Evolutionary conservation across 441 rosid species (phyloP).

Genomic region (Aquilaria agallochum): DNA sequence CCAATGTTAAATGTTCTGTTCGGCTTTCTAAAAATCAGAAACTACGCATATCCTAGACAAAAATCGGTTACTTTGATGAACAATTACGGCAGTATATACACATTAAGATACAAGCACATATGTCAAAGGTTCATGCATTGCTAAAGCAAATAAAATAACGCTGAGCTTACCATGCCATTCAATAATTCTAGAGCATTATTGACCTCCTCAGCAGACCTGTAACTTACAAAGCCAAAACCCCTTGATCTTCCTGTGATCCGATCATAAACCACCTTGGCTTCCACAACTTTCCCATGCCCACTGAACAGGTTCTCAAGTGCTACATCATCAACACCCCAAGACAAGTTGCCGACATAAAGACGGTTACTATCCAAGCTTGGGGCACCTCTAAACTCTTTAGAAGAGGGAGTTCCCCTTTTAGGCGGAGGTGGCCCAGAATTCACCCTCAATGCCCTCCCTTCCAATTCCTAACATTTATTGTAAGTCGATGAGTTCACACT

Average conservation of each 20-base stretch:
- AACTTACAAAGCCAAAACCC: conserved; percentile 97
- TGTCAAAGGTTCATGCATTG: too few relatives aligned
- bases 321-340: conserved; percentile 89
- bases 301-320: conserved; percentile 76
- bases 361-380: conserved; percentile 42
- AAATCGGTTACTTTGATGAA: too few relatives aligned
- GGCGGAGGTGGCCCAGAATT: conserved; percentile 71
- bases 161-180: conserved; percentile 76
- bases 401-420: conserved; percentile 41
- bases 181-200: conserved; percentile 62
- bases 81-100: too few relatives aligned
- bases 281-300: conserved; percentile 80
- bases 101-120: too few relatives aligned
- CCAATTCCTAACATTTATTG: conserved; percentile 46
- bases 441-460: conserved; percentile 73
- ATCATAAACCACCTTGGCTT: conserved; percentile 88
- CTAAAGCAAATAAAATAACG: neutral
- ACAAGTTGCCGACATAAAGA: conserved; percentile 82
- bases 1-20: too few relatives aligned
- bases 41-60: too few relatives aligned
- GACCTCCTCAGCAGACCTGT: conserved; percentile 76
- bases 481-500: too few relatives aligned
- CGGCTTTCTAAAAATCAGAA: too few relatives aligned
- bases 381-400: conserved; percentile 43
- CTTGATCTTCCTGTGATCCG: conserved; percentile 93